phyloP scores from a whole-genome alignment of 257 asterid genomes.

The Coffea eugenioides region DNA sequence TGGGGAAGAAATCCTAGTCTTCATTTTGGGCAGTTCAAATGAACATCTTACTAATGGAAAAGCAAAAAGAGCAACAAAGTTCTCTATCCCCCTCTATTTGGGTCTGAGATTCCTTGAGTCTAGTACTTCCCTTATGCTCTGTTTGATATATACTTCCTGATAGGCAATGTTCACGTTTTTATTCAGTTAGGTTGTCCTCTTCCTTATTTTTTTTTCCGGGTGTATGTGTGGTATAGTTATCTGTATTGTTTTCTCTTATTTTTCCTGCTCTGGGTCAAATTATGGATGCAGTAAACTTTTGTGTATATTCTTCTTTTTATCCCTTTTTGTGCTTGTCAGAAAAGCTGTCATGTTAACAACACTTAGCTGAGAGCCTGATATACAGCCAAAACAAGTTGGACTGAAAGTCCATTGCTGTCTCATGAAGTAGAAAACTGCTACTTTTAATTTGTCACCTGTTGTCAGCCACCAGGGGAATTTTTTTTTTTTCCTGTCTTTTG shows the following conservation, averaged over 20 bases:
- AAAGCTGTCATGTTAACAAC: neutral
- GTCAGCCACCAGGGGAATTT: neutral
- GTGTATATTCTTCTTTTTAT: too few species aligned
- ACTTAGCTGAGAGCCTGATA: too few species aligned
- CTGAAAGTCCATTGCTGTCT: neutral
- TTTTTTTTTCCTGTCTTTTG: neutral
- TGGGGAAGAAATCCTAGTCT: neutral
- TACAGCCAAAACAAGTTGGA: neutral
- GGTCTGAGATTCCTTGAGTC: neutral
- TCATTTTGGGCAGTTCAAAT: neutral
- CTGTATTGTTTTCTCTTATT: neutral
- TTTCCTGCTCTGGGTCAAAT: neutral
- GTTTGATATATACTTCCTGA: neutral
- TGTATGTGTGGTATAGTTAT: neutral
- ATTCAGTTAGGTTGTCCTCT: neutral
- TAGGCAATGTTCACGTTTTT: neutral
- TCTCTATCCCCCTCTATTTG: too few species aligned
- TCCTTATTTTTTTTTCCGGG: too few species aligned
- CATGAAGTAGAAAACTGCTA: neutral
- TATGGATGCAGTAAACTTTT: neutral
- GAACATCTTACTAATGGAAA: neutral
- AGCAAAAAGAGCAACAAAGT: neutral
- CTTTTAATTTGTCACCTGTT: neutral
- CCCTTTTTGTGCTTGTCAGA: too few species aligned
- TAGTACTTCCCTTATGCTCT: neutral